These are phyloP conservation scores for Pichia ethanolica DNA, from an alignment of 805 yeast genomes.

Conservation along the genomic window DNA sequence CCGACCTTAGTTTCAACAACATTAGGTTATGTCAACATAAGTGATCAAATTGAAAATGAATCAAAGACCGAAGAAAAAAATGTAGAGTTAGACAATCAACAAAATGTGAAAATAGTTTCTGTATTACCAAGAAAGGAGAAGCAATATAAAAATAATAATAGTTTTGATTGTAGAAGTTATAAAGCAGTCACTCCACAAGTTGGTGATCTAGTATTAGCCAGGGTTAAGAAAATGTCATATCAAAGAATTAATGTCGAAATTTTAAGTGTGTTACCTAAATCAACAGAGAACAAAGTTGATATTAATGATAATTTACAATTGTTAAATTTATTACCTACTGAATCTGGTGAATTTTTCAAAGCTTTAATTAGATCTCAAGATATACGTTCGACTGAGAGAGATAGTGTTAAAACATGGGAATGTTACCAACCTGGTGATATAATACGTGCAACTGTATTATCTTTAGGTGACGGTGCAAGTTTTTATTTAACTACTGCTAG, in stretches of 20 bases:
- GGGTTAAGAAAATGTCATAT: constrained; percentile 57
- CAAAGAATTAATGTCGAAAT: constrained; percentile 79
- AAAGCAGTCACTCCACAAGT: constrained; percentile 63
- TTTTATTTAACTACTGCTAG: constrained; percentile 85
- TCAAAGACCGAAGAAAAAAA: background rate
- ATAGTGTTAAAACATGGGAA: constrained; percentile 69
- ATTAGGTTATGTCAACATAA: constrained; percentile 46
- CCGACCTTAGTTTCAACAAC: constrained; percentile 47
- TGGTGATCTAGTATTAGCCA: constrained; percentile 73
- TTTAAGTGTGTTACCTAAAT: constrained; percentile 24
- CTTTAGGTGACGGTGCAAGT: constrained; percentile 90
- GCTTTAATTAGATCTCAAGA: constrained; percentile 85
- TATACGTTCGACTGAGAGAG: constrained; percentile 85
- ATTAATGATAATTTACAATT: constrained; percentile 5
- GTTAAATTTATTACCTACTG: constrained; percentile 45
- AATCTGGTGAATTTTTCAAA: constrained; percentile 81
- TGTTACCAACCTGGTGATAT: constrained; percentile 90
- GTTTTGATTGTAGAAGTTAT: constrained; percentile 6
- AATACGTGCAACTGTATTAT: constrained; percentile 73
- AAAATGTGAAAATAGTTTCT: constrained; percentile 9
- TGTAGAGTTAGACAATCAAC: constrained; percentile 5
- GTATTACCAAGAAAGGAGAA: constrained; percentile 22
- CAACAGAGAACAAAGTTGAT: background rate
- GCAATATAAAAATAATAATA: background rate
- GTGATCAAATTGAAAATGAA: constrained; percentile 1